Base-by-base conservation (phyloP, 1,139 yeast genomes). In the Geotrichum restrictum region DNA sequence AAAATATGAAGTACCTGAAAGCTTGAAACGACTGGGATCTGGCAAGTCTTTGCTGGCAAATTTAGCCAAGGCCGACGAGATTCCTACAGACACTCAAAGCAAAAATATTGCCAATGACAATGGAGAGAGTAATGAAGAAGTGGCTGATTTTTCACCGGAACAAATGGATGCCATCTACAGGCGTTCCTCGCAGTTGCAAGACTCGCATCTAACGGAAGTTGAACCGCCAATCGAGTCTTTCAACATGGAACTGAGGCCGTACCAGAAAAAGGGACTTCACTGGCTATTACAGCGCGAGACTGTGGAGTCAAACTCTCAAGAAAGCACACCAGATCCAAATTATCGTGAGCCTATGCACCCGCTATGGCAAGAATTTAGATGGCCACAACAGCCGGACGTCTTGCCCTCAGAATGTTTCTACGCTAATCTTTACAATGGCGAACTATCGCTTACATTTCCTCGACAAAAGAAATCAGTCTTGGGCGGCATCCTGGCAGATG, bases 401-500 rank as follows among this genome's bases (percentile, higher is more conserved):
- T 11, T 3, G 46, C 46, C 16, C n/a, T 5, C 41, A 7, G 46
- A 40, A 19, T 42, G 11, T 14, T 91, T 91, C 62, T 93, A 85
- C 67, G 89, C 86, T 18, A 93, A 91, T 63, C 71, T 88, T 57
- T 87, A 85, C 65, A 82, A 85, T 54, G 97, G 97, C 2, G 93
- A 86, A 57, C 76, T 93, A 54, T 82, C 94, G 0, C 62, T 80
- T 19, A 77, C 77, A 18, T 81, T 78, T 59, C 98, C 98, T 1
- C 60, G 64, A 10, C 64, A 68, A 52, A 63, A 63, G 47, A 79
- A 77, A 56, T 74, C 83, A 0, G 69, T 78, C 33, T 75, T 82
- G 38, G 98, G 98, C 21, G 98, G 98, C 0, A 87, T 91, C 16
- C 71, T 91, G n/a, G 96, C 97, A 0, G 98, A 91, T 69, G 98